Base-by-base conservation (phyloP, 2,329 filamentous ascomycete genomes). In the Chaetomium globosum region DNA sequence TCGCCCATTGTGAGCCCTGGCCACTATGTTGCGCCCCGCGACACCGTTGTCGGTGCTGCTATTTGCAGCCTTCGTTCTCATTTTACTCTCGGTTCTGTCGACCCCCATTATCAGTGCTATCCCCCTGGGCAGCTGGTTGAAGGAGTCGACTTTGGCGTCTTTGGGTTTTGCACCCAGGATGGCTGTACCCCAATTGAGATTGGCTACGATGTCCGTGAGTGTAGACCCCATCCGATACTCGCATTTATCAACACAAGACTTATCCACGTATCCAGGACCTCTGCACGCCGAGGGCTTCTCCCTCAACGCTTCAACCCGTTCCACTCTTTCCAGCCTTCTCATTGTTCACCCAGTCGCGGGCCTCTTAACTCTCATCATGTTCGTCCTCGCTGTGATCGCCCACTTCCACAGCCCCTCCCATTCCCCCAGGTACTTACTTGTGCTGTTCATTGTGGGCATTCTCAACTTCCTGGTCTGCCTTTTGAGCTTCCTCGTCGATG, bases 281-380 rank as follows among this genome's bases (percentile, higher is more conserved):
- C 46, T 66, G n/a, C 48, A 49, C 21, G 61, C 71, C 43, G 73
- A 74, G 30, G 74, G 75, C 30, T 91, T 93, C 67, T 85, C 87
- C 69, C 77, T 89, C 19, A 80, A 85, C 6, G 74, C 77, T 12
- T 73, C 76, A 9, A 81, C 85, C 31, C 82, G 87, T 67, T 80
- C 81, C 43, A 86, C 85, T 1, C 85, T 99, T n/a, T 96, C 94
- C 0, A 85, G 90, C 52, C 93, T 98, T 69, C 85, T 99, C 63
- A 90, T 99, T 71, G 87, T 98, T 30, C 95, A 99, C 75, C 95
- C 95, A 1, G 85, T 99, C 65, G 95, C 95, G 55, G 92, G 92
- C 13, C 80, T 97, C 43, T 82, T 97, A 70, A 93, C 91, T 13
- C 84, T 99, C 61, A 82, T 96, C 74, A 94, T 94, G 82, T 87